Evolutionary conservation across 116 monocot species (phyloP), one percentile per base, ranked within the genome.

Genomic region (Papilionanthe hybrid): DNA sequence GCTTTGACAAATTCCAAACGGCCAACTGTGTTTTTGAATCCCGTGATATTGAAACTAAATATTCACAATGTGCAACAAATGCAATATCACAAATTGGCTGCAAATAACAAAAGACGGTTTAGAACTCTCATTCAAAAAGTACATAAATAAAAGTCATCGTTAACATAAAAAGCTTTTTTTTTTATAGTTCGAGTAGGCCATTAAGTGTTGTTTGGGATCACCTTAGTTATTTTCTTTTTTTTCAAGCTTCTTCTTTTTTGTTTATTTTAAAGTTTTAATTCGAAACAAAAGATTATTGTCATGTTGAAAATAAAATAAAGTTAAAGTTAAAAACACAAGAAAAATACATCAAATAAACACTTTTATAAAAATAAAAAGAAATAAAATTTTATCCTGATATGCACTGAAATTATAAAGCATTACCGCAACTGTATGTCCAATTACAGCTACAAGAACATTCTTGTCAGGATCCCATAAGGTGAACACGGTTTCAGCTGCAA

Each of bases 401-500:
- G 37, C 37, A 3, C 1, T 37, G 37, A 78, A 78, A 66, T n/a
- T 32, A 30, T 6, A 79, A 50, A 81, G 29, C 6, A 74, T 86
- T 60, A 97, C 97, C 83, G 74, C 72, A 60, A 85, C 71, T 15
- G 92, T 78, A 77, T 90, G 85, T 68, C 93, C 98, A 77, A 94
- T 89, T 32, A 98, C 87, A 81, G 90, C 89, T 55, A 98, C 83
- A 86, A 98, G 94, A 73, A 69, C 66, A 83, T 98, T 98, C 48
- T 58, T 85, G 56, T 90, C 87, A 72, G 98, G 93, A 72, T 98
- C 94, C 98, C 98, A 98, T 56, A 98, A 82, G 32, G 98, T 98
- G 65, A 94, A 72, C 68, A 84, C 78, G 72, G 77, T 88, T 68
- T 90, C 94, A 29, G 93, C 92, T 55, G 98, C 94, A 91, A 94